These are phyloP conservation scores for Secale cereale DNA, from an alignment of 176 grass and related monocot genomes.

Conservation along the genomic window DNA sequence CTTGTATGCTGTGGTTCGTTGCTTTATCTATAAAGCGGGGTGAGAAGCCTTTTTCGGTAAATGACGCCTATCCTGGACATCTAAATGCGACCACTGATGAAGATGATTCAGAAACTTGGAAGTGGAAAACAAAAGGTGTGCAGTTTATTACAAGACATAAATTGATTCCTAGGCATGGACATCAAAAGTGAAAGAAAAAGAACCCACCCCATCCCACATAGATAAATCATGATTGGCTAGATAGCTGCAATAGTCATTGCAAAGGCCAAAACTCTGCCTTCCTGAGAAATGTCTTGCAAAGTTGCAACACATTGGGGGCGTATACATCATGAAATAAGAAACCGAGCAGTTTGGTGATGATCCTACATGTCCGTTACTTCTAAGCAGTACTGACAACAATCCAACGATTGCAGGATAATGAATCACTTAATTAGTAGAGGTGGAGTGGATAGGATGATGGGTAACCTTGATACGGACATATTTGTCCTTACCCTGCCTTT, in stretches of 20 bases:
- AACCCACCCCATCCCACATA: not conserved
- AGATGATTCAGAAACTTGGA: not conserved
- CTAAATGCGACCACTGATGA: not conserved
- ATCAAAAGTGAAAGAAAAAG: conserved; percentile 11
- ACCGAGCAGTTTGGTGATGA: not conserved
- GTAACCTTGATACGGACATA: not conserved
- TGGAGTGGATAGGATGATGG: not conserved
- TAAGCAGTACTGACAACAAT: conserved; percentile 4
- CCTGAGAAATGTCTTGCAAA: not conserved
- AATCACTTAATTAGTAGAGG: not conserved
- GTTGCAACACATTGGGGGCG: not conserved
- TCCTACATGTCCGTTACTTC: not conserved
- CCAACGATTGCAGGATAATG: not conserved
- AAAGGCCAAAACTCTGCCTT: not conserved
- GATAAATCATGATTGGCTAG: not conserved
- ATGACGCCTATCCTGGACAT: too few species aligned
- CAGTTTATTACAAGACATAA: not conserved
- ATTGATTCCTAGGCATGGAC: not conserved
- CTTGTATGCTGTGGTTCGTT: too few species aligned
- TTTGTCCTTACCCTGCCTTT: not conserved
- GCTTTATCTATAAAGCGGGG: too few species aligned
- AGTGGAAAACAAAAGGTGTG: not conserved
- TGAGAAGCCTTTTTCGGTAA: too few species aligned
- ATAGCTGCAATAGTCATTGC: not conserved
- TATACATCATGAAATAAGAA: not conserved